Conservation (phyloP, 306 rosid species). For the Comarum palustre region DNA sequence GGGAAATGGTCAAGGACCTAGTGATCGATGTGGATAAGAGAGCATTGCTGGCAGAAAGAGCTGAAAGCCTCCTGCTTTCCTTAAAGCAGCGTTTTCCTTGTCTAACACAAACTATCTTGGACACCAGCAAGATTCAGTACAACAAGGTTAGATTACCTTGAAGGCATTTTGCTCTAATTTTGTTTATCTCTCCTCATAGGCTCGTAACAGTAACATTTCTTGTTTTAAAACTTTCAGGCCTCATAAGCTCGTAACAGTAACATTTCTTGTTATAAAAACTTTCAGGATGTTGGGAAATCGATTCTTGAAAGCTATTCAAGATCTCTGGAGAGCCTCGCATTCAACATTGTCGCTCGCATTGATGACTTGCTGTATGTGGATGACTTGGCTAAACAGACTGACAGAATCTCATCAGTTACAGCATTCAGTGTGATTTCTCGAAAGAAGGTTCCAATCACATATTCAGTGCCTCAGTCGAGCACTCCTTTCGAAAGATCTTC, state of each 20-base stretch:
- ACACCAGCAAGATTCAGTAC: conserved; percentile 87
- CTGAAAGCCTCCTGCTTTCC: conserved; percentile 62
- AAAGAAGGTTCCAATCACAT: conserved; percentile 46
- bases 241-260: neutral
- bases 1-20: conserved; percentile 88
- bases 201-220: neutral
- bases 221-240: conserved; percentile 44
- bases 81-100: conserved; percentile 86
- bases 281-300: conserved; percentile 94
- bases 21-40: conserved; percentile 86
- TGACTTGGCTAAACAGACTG: conserved; percentile 74
- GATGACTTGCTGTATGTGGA: conserved; percentile 84
- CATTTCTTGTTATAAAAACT: neutral
- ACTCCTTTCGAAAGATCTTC: conserved; percentile 59
- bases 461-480: conserved; percentile 67
- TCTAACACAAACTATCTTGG: conserved; percentile 79
- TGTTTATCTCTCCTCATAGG: neutral
- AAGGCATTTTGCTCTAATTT: neutral
- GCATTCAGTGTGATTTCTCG: conserved; percentile 55
- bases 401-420: conserved; percentile 50
- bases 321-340: conserved; percentile 89
- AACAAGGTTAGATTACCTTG: conserved; percentile 53
- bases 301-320: conserved; percentile 93
- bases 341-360: conserved; percentile 78
- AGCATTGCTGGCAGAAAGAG: conserved; percentile 80